Conservation (phyloP, 2,329 filamentous ascomycete genomes). For the Cladosporium sp. region DNA sequence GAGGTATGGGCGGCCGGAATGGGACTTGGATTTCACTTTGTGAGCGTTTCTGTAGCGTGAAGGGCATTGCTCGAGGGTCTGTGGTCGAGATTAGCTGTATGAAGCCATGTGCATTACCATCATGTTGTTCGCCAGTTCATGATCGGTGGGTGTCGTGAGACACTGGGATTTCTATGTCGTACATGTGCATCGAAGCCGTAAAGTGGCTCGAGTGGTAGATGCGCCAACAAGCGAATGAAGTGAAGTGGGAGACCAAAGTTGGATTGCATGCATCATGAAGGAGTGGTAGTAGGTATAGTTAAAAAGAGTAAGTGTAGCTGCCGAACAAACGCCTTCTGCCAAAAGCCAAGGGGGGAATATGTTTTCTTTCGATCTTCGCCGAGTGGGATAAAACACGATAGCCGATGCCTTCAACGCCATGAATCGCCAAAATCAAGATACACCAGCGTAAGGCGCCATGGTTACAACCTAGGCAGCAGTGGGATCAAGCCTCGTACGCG, state of each 20-base stretch:
- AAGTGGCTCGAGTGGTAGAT: too few species aligned
- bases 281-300: not conserved
- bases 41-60: not conserved
- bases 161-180: too few species aligned
- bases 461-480: too few species aligned
- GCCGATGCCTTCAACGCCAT: not conserved
- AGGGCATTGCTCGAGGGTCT: not conserved
- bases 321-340: not conserved
- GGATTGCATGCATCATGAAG: not conserved
- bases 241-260: not conserved
- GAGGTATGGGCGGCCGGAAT: constrained; percentile 35
- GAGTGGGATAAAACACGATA: not conserved
- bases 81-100: not conserved
- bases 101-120: not conserved
- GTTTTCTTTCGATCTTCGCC: not conserved
- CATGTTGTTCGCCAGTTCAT: not conserved
- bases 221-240: too few species aligned
- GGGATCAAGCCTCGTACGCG: constrained; percentile 29
- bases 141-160: not conserved
- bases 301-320: constrained; percentile 9
- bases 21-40: constrained; percentile 27
- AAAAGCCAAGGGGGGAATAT: constrained; percentile 6
- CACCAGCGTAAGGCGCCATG: too few species aligned
- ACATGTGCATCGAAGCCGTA: too few species aligned
- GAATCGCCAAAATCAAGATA: not conserved